Evolutionary conservation across 352 stramenopile species (phyloP).

Genomic region (Hyaloperonospora brassicae): DNA sequence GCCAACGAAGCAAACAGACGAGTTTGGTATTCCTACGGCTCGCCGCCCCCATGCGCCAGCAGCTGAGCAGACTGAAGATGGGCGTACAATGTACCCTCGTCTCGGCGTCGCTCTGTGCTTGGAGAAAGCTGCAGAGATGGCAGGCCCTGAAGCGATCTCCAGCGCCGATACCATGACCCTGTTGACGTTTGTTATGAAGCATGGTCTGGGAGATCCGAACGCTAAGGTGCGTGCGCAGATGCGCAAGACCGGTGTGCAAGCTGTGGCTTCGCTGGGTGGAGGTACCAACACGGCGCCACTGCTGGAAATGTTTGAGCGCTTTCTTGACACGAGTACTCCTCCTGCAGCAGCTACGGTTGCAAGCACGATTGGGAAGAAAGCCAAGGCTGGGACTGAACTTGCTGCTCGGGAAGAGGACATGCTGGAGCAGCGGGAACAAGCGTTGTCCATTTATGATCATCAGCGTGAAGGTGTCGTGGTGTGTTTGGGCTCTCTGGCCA

Average conservation of each 20-base stretch:
- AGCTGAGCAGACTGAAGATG: constrained; percentile 48
- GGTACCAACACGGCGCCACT: constrained; percentile 55
- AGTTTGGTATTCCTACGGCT: constrained; percentile 69
- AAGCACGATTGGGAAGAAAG: constrained; percentile 22
- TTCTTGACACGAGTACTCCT: constrained; percentile 54
- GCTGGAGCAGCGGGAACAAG: constrained; percentile 25
- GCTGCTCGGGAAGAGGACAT: constrained; percentile 28
- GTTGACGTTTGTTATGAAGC: constrained; percentile 75
- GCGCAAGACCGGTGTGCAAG: constrained; percentile 75
- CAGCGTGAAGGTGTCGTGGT: constrained; percentile 88
- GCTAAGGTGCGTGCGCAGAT: constrained; percentile 69
- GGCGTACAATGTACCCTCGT: constrained; percentile 46
- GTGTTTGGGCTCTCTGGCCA: constrained; percentile 82
- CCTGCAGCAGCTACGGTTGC: constrained; percentile 6
- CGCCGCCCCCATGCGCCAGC: constrained; percentile 38
- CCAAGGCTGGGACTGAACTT: constrained; percentile 24
- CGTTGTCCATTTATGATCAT: constrained; percentile 69
- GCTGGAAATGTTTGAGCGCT: constrained; percentile 66
- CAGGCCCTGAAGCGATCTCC: constrained; percentile 33
- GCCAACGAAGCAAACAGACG: constrained; percentile 45
- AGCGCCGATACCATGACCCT: constrained; percentile 53
- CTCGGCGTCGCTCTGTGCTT: constrained; percentile 68
- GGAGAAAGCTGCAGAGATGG: constrained; percentile 51
- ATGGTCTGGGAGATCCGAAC: constrained; percentile 67
- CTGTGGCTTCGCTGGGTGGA: constrained; percentile 63